Percentiles rank a stretch among this genome's conserved stretches.
phyloP scores from a whole-genome alignment of 768 basidiomycete species.

The Suillus cothurnatus region DNA sequence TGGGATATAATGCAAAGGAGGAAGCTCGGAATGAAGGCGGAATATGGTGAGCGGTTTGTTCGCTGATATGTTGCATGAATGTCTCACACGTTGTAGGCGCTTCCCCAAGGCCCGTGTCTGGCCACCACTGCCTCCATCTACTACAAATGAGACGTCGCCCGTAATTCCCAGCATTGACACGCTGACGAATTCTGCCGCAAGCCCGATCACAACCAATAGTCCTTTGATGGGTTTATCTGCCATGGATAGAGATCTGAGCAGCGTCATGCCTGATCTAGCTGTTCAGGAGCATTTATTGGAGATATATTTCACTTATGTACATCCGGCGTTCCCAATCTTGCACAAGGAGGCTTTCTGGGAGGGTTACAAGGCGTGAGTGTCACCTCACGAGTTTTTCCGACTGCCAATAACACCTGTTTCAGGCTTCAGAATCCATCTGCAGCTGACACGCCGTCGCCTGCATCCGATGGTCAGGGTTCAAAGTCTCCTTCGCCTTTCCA shows the following conservation, averaged over 20 bases:
- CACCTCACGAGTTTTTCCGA: not conserved
- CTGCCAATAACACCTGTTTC: not conserved
- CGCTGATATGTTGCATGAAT: conserved; percentile 14
- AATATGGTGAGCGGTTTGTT: conserved; percentile 57
- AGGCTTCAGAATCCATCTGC: conserved; percentile 29
- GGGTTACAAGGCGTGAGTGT: conserved; percentile 47
- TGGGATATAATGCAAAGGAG: conserved; percentile 59
- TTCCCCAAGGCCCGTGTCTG: conserved; percentile 91
- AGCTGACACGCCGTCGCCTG: conserved; percentile 35
- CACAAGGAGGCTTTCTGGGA: conserved; percentile 72
- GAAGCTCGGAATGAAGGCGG: conserved; percentile 75
- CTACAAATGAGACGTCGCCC: conserved; percentile 27
- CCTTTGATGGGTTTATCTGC: conserved; percentile 26
- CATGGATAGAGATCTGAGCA: conserved; percentile 39
- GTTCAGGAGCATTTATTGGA: conserved; percentile 71
- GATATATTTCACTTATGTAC: conserved; percentile 82
- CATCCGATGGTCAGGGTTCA: conserved; percentile 22
- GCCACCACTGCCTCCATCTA: conserved; percentile 55
- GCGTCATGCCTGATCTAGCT: conserved; percentile 53
- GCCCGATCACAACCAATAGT: conserved; percentile 11
- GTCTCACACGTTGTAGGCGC: conserved; percentile 49
- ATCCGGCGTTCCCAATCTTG: conserved; percentile 75
- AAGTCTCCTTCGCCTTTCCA: conserved; percentile 39
- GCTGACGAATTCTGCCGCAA: conserved; percentile 13
- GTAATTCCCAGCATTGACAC: conserved; percentile 8